phyloP scores from a whole-genome alignment of 2,329 filamentous ascomycete genomes.

The Aspergillus neoniger region DNA sequence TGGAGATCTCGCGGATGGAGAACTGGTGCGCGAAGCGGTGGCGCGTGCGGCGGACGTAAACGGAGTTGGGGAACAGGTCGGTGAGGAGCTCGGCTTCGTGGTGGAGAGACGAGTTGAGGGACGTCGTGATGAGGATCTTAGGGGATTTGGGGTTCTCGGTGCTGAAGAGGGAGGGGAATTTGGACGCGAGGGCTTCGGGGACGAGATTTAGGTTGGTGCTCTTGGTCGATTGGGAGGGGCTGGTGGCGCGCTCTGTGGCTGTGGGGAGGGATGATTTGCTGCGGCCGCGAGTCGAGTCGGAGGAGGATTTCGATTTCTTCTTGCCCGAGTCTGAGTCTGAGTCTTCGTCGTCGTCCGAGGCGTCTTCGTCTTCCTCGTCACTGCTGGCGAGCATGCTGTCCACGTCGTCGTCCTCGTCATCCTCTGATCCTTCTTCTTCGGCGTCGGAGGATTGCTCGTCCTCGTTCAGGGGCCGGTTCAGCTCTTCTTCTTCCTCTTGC shows the following conservation, averaged over 20 bases:
- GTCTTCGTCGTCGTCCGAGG: constrained; percentile 46
- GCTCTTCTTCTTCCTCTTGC: constrained; percentile 47
- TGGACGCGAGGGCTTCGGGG: constrained; percentile 61
- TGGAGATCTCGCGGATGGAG: constrained; percentile 84
- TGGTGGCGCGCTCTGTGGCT: constrained; percentile 54
- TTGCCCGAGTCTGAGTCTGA: constrained; percentile 52
- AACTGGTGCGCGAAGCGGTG: constrained; percentile 89
- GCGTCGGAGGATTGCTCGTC: constrained; percentile 25
- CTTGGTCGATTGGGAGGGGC: constrained; percentile 56
- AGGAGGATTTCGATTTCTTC: constrained; percentile 50
- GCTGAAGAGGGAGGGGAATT: constrained; percentile 63
- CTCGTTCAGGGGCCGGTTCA: constrained; percentile 38
- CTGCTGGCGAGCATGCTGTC: constrained; percentile 23
- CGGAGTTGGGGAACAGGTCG: constrained; percentile 75
- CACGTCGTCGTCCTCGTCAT: constrained; percentile 57
- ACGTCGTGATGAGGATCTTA: constrained; percentile 90
- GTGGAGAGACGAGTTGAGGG: constrained; percentile 85
- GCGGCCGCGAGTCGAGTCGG: constrained; percentile 37
- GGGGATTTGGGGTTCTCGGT: constrained; percentile 59
- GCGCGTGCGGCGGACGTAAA: constrained; percentile 80
- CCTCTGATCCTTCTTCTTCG: constrained; percentile 38
- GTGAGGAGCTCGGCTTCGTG: constrained; percentile 76
- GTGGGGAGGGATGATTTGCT: constrained; percentile 40
- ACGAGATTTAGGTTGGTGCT: constrained; percentile 62
- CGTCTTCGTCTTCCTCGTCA: constrained; percentile 54